These are phyloP conservation scores for Dactylellina leptospora DNA, from an alignment of 2,329 filamentous ascomycete species.

Conservation along the genomic window DNA sequence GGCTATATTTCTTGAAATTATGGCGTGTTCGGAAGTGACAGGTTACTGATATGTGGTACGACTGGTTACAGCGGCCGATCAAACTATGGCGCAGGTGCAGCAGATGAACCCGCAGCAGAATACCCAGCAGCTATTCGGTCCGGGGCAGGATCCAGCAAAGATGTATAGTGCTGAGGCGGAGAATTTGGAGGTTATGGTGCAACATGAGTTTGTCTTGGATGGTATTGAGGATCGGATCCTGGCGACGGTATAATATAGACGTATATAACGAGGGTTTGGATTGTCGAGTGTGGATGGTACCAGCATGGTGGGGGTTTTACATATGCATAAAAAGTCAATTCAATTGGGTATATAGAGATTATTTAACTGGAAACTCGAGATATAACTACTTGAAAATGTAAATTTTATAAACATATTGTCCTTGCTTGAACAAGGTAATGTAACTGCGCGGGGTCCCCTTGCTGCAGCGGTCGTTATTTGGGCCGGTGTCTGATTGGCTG, in stretches of 20 bases:
- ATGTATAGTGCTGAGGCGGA: conserved; percentile 91
- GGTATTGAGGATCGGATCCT: conserved; percentile 86
- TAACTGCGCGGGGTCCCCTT: not conserved
- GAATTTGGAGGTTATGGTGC: conserved; percentile 86
- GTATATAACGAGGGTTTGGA: not conserved
- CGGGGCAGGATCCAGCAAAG: conserved; percentile 94
- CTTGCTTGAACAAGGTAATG: too few species aligned
- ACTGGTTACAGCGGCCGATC: conserved; percentile 75
- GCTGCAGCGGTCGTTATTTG: not conserved
- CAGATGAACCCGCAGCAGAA: conserved; percentile 75
- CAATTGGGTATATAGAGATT: not conserved
- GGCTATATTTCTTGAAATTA: not conserved
- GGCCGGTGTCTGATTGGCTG: not conserved
- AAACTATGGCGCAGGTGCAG: conserved; percentile 85
- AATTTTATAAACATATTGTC: too few species aligned
- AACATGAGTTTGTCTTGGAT: conserved; percentile 90
- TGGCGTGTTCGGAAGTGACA: not conserved
- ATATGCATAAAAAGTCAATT: not conserved
- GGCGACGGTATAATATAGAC: conserved; percentile 40
- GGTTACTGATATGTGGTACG: conserved; percentile 47
- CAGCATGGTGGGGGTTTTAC: not conserved
- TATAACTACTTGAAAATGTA: not conserved
- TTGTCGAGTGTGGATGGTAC: not conserved
- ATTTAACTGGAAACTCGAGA: too few species aligned
- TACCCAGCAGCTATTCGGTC: conserved; percentile 74